Conservation (phyloP, 2,329 filamentous ascomycete species). For the Neospermospora avenae region DNA sequence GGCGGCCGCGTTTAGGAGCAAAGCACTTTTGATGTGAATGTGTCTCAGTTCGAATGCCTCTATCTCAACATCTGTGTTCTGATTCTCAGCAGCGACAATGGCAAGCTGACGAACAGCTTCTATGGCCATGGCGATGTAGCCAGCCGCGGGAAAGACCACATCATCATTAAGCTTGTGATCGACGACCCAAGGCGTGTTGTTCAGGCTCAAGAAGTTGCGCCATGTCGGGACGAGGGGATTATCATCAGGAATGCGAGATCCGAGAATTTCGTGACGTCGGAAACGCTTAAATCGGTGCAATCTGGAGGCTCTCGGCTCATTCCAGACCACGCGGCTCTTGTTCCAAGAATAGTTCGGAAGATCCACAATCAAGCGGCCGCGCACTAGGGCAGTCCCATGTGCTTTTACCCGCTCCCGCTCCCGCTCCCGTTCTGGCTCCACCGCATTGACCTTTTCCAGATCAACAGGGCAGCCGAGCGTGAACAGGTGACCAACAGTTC, state of each 20-base stretch:
- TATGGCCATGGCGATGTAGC: conserved; percentile 31
- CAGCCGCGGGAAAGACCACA: conserved; percentile 32
- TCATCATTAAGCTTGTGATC: conserved; percentile 27
- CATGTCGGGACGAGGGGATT: conserved; percentile 29
- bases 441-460: no score
- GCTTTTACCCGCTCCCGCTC: no score
- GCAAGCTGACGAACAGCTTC: conserved; percentile 25
- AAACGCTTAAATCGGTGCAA: conserved; percentile 43
- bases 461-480: conserved; percentile 34
- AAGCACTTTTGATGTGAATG: no score
- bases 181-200: conserved; percentile 32
- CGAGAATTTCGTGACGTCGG: conserved; percentile 38
- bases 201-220: conserved; percentile 30
- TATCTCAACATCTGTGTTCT: no score
- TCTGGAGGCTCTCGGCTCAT: conserved; percentile 46
- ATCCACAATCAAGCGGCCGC: conserved; percentile 29
- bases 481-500: not conserved
- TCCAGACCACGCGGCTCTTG: conserved; percentile 48
- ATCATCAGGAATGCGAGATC: conserved; percentile 23
- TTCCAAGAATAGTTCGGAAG: conserved; percentile 53
- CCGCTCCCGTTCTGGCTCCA: no score
- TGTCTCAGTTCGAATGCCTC: no score
- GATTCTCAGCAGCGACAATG: not conserved
- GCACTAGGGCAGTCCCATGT: no score
- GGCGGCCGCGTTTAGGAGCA: no score